Conservation (phyloP, 768 basidiomycete genomes). For the Suillus variegatus region DNA sequence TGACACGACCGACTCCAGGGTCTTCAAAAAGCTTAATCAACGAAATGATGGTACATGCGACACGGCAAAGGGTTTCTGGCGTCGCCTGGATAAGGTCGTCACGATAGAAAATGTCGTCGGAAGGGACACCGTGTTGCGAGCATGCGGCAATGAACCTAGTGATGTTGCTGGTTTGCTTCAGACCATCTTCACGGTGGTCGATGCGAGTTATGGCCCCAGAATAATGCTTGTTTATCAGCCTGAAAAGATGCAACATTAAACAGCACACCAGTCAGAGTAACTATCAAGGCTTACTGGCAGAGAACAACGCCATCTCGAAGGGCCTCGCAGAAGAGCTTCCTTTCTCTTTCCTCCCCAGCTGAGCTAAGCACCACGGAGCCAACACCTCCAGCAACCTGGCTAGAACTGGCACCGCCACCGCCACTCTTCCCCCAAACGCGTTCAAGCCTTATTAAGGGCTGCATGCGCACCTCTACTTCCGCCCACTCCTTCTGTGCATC, state of each 20-base stretch:
- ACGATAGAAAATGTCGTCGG: constrained; percentile 64
- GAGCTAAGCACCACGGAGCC: constrained; percentile 41
- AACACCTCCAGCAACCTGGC: constrained; percentile 36
- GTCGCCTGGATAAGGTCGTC: constrained; percentile 68
- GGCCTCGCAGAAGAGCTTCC: constrained; percentile 71
- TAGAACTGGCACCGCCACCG: constrained; percentile 43
- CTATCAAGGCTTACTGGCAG: constrained; percentile 71
- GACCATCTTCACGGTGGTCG: constrained; percentile 66
- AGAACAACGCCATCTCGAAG: constrained; percentile 84
- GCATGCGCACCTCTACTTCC: constrained; percentile 70
- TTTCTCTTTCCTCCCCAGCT: constrained; percentile 74
- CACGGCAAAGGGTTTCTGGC: constrained; percentile 64
- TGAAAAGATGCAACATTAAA: constrained; percentile 29
- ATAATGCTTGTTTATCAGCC: constrained; percentile 78
- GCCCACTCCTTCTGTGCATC: constrained; percentile 65
- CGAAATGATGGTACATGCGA: constrained; percentile 73
- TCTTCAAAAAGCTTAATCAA: constrained; percentile 64
- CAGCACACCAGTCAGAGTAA: constrained; percentile 10
- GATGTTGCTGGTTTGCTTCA: constrained; percentile 67
- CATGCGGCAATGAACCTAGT: constrained; percentile 80
- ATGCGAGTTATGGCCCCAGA: constrained; percentile 60
- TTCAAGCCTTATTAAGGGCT: constrained; percentile 65
- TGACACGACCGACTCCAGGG: constrained; percentile 47
- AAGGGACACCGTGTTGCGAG: constrained; percentile 60
- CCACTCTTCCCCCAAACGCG: constrained; percentile 76